Evolutionary conservation across 371 early-diverging fungal genomes (phyloP).

Genomic region (Apophysomyces sp.): DNA sequence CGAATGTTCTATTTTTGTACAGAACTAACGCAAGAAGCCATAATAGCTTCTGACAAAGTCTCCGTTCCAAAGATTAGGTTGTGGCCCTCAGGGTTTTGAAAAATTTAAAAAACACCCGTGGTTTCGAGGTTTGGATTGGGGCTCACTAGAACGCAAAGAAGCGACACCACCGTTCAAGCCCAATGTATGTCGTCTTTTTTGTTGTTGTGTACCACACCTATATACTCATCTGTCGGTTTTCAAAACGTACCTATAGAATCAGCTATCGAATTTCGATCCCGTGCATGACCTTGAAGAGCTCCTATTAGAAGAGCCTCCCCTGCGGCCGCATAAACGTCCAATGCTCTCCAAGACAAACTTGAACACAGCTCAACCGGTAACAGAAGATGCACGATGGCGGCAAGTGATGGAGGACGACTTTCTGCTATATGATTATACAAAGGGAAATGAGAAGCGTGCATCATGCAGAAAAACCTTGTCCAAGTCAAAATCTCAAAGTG

Average conservation of each 20-base stretch:
- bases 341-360: not conserved
- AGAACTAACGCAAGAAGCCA: not conserved
- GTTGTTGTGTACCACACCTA: not conserved
- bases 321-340: slow-evolving; percentile 36
- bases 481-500: not conserved
- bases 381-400: slow-evolving; percentile 16
- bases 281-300: slow-evolving; percentile 91
- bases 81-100: slow-evolving; percentile 51
- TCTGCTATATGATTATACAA: slow-evolving; percentile 52
- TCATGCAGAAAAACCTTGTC: not conserved
- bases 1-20: slow-evolving; percentile 28
- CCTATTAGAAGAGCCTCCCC: slow-evolving; percentile 84
- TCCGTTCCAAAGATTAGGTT: slow-evolving; percentile 51
- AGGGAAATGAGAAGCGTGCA: slow-evolving; percentile 4
- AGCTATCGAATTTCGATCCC: slow-evolving; percentile 84
- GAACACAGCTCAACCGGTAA: slow-evolving; percentile 4
- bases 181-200: slow-evolving; percentile 27
- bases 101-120: slow-evolving; percentile 57
- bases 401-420: slow-evolving; percentile 61
- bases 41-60: slow-evolving; percentile 52
- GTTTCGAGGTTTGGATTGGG: slow-evolving; percentile 62
- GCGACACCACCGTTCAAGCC: slow-evolving; percentile 60
- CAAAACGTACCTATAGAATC: slow-evolving; percentile 19
- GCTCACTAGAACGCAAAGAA: slow-evolving; percentile 47
- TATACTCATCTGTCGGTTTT: not conserved